Conservation (phyloP, 495 filamentous ascomycete species). For the Saxophila tyrrhenica region DNA sequence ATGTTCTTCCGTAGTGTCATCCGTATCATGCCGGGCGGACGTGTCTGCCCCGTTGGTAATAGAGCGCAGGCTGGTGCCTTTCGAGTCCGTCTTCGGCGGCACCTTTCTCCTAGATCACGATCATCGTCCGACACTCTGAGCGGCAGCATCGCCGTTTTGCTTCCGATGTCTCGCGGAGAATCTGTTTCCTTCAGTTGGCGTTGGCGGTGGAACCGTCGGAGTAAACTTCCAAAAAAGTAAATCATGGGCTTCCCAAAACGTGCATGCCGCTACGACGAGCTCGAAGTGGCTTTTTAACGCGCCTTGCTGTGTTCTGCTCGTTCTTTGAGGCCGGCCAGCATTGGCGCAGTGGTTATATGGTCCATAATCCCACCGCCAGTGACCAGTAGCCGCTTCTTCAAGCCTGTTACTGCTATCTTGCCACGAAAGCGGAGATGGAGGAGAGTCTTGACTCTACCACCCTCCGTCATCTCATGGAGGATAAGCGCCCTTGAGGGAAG, state of each 20-base stretch:
- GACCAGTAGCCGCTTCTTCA: not conserved
- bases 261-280: not conserved
- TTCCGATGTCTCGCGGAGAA: no score
- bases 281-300: not conserved
- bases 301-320: not conserved
- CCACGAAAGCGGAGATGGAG: constrained; percentile 5
- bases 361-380: not conserved
- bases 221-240: not conserved
- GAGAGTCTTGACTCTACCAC: not conserved
- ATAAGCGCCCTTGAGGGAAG: not conserved
- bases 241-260: not conserved
- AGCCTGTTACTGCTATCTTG: constrained; percentile 3
- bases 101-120: no score
- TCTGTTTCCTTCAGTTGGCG: no score
- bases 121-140: no score
- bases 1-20: no score
- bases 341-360: constrained; percentile 1
- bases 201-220: not conserved
- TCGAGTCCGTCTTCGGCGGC: no score
- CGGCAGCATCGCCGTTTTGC: no score
- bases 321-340: not conserved
- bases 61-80: no score
- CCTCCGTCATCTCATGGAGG: not conserved
- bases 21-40: no score
- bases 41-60: no score